Evolutionary conservation across 1,139 yeast species (phyloP).

Genomic region (Debaryomycetaceae sp.): DNA sequence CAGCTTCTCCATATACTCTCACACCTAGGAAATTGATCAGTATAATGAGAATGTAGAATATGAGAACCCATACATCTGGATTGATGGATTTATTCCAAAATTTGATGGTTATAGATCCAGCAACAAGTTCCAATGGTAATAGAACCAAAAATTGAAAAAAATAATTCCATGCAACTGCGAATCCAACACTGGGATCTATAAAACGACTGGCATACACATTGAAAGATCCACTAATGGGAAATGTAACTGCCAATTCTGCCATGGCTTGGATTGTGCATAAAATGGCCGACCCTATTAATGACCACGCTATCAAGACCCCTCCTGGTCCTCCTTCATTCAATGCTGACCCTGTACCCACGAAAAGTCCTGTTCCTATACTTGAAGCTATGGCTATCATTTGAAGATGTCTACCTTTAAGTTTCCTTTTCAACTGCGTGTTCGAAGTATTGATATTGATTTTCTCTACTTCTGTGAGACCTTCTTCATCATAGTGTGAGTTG

Average conservation of each 20-base stretch:
- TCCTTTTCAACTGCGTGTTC: constrained; percentile 27
- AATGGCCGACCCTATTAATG: constrained; percentile 25
- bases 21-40: constrained; percentile 34
- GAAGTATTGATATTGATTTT: constrained; percentile 12
- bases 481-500: constrained; percentile 13
- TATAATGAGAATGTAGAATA: constrained; percentile 25
- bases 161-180: constrained; percentile 35
- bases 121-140: constrained; percentile 31
- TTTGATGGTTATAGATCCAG: constrained; percentile 29
- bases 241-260: constrained; percentile 33
- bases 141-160: constrained; percentile 24
- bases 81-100: constrained; percentile 28
- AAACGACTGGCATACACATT: constrained; percentile 30
- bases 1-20: constrained; percentile 34
- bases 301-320: constrained; percentile 50
- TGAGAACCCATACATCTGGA: constrained; percentile 31
- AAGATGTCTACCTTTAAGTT: constrained; percentile 42
- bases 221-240: constrained; percentile 33
- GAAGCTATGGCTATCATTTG: constrained; percentile 59
- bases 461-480: constrained; percentile 15
- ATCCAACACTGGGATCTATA: constrained; percentile 33
- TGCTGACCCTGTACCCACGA: constrained; percentile 67
- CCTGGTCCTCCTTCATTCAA: constrained; percentile 61
- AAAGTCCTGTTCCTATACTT: constrained; percentile 57
- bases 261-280: constrained; percentile 32